Percentiles rank a stretch among this genome's conserved stretches.
phyloP scores from a whole-genome alignment of 441 rosid genomes.

The Corymbia calophylla region DNA sequence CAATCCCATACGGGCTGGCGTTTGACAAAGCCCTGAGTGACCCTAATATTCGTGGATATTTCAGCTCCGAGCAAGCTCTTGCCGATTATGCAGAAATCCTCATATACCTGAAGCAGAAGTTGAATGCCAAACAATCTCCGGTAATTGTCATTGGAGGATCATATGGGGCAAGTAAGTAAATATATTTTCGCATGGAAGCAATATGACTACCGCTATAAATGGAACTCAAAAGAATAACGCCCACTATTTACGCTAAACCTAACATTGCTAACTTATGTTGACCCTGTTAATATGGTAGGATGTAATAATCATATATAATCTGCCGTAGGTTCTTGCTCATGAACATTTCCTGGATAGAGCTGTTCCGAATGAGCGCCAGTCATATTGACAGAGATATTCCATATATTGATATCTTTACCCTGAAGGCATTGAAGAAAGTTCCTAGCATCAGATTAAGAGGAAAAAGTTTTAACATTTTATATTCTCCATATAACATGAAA shows the following conservation, averaged over 20 bases:
- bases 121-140: slow-evolving; percentile 11
- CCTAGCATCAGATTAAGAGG: background rate
- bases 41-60: slow-evolving; percentile 45
- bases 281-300: background rate
- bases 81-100: slow-evolving; percentile 66
- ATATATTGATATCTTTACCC: background rate
- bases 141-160: slow-evolving; percentile 71
- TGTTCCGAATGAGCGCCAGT: background rate
- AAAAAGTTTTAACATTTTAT: background rate
- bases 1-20: slow-evolving; percentile 46
- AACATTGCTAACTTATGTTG: background rate
- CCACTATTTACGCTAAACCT: background rate
- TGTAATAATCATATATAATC: background rate
- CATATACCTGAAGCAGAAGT: slow-evolving; percentile 31
- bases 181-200: background rate
- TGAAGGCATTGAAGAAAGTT: background rate
- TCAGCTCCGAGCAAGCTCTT: slow-evolving; percentile 64
- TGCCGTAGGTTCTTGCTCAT: background rate
- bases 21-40: slow-evolving; percentile 30
- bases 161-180: slow-evolving; percentile 67
- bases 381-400: background rate
- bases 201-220: background rate
- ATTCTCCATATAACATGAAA: background rate
- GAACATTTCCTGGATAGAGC: background rate
- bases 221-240: background rate